Conservation (phyloP, 805 yeast genomes). For the Lipomyces yamanashiensis region DNA sequence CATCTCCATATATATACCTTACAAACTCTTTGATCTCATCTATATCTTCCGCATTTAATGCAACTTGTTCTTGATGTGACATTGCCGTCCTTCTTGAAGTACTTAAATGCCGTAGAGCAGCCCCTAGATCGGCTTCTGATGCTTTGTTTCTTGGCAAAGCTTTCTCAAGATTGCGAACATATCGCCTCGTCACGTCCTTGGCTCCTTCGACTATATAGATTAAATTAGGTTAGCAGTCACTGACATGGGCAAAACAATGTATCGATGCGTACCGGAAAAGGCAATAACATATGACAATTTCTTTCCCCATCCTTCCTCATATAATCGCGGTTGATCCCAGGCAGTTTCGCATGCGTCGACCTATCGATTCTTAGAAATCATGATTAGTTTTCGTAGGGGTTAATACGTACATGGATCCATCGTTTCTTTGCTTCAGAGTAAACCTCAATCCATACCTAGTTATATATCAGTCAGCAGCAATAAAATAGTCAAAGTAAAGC, state of each 20-base stretch:
- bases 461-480: not conserved
- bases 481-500: constrained; percentile 1
- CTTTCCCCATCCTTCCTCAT: constrained; percentile 89
- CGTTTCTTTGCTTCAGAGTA: constrained; percentile 62
- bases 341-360: constrained; percentile 83
- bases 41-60: constrained; percentile 48
- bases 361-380: constrained; percentile 6
- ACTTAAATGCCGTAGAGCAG: constrained; percentile 48
- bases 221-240: not conserved
- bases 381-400: not conserved
- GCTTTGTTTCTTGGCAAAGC: constrained; percentile 55
- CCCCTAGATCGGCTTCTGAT: constrained; percentile 48
- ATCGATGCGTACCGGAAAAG: constrained; percentile 49
- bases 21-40: constrained; percentile 44
- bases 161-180: constrained; percentile 54
- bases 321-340: constrained; percentile 78
- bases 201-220: constrained; percentile 52
- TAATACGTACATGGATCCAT: constrained; percentile 72
- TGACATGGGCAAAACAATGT: not conserved
- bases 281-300: constrained; percentile 88
- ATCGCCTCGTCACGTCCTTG: constrained; percentile 71
- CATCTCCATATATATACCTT: constrained; percentile 16
- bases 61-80: constrained; percentile 48
- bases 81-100: constrained; percentile 43
- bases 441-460: constrained; percentile 76